Evolutionary conservation across 2,329 filamentous ascomycete genomes (phyloP).

Genomic region (Venturiaceae sp.): DNA sequence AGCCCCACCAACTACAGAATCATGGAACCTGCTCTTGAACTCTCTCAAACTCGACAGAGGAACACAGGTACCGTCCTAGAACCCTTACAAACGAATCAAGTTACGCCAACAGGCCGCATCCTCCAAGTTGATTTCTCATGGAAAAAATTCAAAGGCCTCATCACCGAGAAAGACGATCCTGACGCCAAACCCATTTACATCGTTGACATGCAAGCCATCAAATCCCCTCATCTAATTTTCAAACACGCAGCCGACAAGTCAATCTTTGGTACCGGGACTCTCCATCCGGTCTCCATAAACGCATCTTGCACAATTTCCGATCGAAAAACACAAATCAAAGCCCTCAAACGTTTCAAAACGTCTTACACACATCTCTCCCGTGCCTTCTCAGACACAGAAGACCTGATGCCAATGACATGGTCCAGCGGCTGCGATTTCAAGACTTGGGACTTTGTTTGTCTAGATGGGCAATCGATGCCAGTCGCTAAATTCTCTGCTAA

Average conservation of each 20-base stretch:
- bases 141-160: conserved; percentile 15
- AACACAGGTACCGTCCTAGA: neutral
- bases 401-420: neutral
- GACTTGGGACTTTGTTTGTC: neutral
- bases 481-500: neutral
- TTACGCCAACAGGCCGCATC: neutral
- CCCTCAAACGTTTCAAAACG: neutral
- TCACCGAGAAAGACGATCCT: conserved; percentile 13
- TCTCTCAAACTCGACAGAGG: conserved; percentile 3
- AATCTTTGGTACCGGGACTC: neutral
- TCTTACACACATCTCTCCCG: neutral
- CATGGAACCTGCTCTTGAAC: conserved; percentile 3
- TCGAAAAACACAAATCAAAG: too few relatives aligned
- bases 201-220: neutral
- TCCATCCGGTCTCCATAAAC: neutral
- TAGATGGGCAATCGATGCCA: neutral
- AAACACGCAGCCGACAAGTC: neutral
- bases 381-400: neutral
- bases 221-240: neutral
- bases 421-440: neutral
- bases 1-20: neutral
- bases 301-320: neutral
- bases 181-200: conserved; percentile 9
- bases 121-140: conserved; percentile 17
- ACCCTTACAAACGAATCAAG: neutral